phyloP scores from a whole-genome alignment of 2,329 filamentous ascomycete genomes.

The Gaeumannomyces tritici region DNA sequence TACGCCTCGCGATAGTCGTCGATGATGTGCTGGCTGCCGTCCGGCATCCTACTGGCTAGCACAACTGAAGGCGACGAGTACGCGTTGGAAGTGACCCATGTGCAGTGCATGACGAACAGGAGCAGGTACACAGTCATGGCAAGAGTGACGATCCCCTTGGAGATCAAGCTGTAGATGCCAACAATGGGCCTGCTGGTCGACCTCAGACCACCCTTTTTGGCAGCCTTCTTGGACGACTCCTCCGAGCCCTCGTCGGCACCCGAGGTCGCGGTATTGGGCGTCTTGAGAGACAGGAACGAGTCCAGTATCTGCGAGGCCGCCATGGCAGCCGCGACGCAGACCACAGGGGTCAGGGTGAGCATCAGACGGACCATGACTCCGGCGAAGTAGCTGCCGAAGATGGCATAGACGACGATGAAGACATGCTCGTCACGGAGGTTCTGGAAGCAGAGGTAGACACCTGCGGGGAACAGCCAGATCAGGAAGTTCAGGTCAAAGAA shows the following conservation, averaged over 20 bases:
- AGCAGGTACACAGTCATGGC: constrained; percentile 72
- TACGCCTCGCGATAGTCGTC: constrained; percentile 99
- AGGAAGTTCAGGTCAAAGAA: constrained; percentile 98
- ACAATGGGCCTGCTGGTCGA: constrained; percentile 64
- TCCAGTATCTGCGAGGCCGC: constrained; percentile 83
- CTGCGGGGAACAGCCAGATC: constrained; percentile 98
- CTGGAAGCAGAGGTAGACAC: constrained; percentile 97
- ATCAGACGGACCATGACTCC: constrained; percentile 99
- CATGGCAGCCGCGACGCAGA: constrained; percentile 88
- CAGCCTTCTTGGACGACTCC: constrained; percentile 45
- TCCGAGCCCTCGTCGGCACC: constrained; percentile 35
- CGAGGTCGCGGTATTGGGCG: constrained; percentile 44
- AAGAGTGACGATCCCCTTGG: constrained; percentile 68
- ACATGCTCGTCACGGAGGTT: constrained; percentile 92
- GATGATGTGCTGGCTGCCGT: constrained; percentile 96
- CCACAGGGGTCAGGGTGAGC: constrained; percentile 92
- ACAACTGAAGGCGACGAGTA: constrained; percentile 98
- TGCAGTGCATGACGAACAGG: constrained; percentile 94
- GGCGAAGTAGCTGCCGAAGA: constrained; percentile 94
- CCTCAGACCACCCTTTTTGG: constrained; percentile 50
- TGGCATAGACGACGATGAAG: constrained; percentile 94
- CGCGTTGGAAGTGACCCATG: constrained; percentile 98
- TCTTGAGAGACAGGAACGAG: constrained; percentile 63
- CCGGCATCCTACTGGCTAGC: constrained; percentile 80
- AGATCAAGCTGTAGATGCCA: constrained; percentile 73